Conservation (phyloP, 1,284 basidiomycete species). For the Entoloma clypeatum region DNA sequence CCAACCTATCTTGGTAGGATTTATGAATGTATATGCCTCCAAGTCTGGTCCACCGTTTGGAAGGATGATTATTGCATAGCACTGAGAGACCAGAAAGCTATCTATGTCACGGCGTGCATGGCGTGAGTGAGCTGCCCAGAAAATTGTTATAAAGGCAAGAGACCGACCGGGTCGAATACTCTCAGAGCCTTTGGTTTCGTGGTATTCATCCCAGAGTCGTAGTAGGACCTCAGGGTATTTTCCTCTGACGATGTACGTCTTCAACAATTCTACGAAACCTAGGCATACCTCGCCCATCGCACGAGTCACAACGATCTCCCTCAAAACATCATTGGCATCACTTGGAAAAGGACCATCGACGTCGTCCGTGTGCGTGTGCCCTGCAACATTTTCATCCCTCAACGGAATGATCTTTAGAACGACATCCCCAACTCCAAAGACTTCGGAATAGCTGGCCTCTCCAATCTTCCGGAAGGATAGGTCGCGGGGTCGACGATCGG, state of each 20-base stretch:
- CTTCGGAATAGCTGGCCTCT: slow-evolving; percentile 96
- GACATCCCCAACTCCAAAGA: slow-evolving; percentile 84
- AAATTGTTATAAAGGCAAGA: slow-evolving; percentile 5
- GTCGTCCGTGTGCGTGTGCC: slow-evolving; percentile 25
- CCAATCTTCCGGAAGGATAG: slow-evolving; percentile 78
- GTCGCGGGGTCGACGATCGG: slow-evolving; percentile 16
- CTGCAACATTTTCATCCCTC: slow-evolving; percentile 41
- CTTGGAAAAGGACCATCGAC: slow-evolving; percentile 63
- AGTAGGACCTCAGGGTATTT: slow-evolving; percentile 78
- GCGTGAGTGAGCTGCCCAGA: neutral
- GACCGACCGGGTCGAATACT: slow-evolving; percentile 80
- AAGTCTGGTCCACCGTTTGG: slow-evolving; percentile 88
- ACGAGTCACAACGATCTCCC: slow-evolving; percentile 85
- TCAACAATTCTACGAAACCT: slow-evolving; percentile 76
- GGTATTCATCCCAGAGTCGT: slow-evolving; percentile 84
- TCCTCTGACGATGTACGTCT: slow-evolving; percentile 84
- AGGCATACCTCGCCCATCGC: slow-evolving; percentile 70
- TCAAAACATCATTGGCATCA: slow-evolving; percentile 73
- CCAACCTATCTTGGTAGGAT: slow-evolving; percentile 62
- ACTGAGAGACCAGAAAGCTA: slow-evolving; percentile 68
- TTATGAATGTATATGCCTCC: slow-evolving; percentile 74
- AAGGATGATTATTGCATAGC: slow-evolving; percentile 86
- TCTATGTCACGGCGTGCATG: slow-evolving; percentile 39
- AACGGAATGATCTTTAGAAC: slow-evolving; percentile 88
- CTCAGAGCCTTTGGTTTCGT: slow-evolving; percentile 69